Conservation (phyloP, 2,329 filamentous ascomycete genomes). For the Curvularia sp. region DNA sequence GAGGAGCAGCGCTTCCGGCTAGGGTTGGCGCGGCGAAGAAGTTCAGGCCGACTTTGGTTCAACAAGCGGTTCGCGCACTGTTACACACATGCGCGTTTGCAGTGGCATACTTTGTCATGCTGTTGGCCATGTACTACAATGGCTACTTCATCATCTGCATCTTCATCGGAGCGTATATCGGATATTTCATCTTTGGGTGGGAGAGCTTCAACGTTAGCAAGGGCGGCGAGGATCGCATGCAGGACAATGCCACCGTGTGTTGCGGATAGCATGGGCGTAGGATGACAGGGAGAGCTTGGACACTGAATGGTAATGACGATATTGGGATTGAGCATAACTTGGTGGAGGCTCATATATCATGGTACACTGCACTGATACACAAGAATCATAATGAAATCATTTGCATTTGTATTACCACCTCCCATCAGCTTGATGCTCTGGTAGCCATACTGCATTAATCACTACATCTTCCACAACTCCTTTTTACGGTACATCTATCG, state of each 20-base stretch:
- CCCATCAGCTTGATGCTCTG: background rate
- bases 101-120: constrained; percentile 81
- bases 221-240: constrained; percentile 39
- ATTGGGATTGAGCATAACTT: background rate
- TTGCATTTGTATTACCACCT: background rate
- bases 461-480: background rate
- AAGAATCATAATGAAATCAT: background rate
- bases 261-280: constrained; percentile 39
- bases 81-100: constrained; percentile 79
- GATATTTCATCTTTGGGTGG: constrained; percentile 48
- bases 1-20: constrained; percentile 4
- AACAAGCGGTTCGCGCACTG: constrained; percentile 72
- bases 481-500: background rate
- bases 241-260: constrained; percentile 47
- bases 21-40: constrained; percentile 1
- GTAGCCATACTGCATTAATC: background rate
- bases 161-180: constrained; percentile 47
- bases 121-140: constrained; percentile 72
- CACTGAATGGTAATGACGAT: background rate
- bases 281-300: background rate
- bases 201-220: constrained; percentile 40
- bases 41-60: constrained; percentile 65
- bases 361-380: background rate
- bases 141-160: constrained; percentile 69
- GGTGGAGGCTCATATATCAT: background rate